Base-by-base conservation (phyloP, 1,284 basidiomycete genomes). In the Ceratobasidium sp. region DNA sequence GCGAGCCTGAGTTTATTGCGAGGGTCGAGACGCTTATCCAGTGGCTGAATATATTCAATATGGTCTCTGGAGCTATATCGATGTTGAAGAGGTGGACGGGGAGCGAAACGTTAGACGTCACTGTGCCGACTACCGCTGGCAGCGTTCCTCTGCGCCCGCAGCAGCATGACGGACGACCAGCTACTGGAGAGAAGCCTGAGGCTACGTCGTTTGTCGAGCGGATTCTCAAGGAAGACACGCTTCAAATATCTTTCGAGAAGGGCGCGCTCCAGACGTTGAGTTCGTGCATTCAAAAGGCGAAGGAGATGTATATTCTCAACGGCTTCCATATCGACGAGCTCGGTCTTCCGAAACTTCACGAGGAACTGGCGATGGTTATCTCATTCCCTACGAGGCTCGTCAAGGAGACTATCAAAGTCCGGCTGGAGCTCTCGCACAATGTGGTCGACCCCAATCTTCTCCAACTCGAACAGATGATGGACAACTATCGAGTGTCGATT, bases 321-420 rank as follows among this genome's bases (percentile, higher is more conserved):
- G 89, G 92, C 41, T 83, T 86, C 14, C 84, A 89, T 69, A 95
- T 97, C 82, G 85, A 87, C 78, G 87, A 91, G 79, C 94, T 99
- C 89, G 92, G 94, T 78, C 89, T 99, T 2, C 97, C 98, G 1
- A 93, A 93, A 2, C 98, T 99, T 82, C 95, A 96, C 81, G 89
- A 91, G 71, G 95, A 98, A 80, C 88, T 99, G n/a, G 90, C 97
- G 14, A 92, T 95, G 57, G 89, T 99, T 77, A 96, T 98, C 76
- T 93, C 93, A 31, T 99, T 99, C 85, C 95, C 98, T 4, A 97
- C 96, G 11, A 92, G 94, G 79, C 91, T 99, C 62, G 94, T 97
- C 33, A 94, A 98, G 81, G 97, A 97, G 64, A 92, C 93, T 56
- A 87, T 99, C 73, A 93, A 92, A 65, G 91, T 97, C 33, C 93